These are phyloP conservation scores for Pseudopyrenochaeta lycopersici DNA, from an alignment of 2,329 filamentous ascomycete species.

Conservation along the genomic window DNA sequence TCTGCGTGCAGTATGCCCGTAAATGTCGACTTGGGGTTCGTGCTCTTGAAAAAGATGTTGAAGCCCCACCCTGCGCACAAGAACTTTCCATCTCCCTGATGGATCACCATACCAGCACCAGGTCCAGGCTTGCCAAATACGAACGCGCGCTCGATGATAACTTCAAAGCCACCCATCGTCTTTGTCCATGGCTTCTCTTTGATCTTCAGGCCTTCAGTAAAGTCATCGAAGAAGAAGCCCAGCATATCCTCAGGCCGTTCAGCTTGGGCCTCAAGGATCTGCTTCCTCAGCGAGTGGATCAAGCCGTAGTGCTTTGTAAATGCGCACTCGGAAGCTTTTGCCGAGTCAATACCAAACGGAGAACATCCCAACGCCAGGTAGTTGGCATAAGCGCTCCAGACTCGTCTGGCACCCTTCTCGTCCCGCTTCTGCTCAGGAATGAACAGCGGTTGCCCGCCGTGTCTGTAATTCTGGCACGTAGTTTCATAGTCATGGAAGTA, in stretches of 20 bases:
- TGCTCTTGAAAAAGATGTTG: constrained; percentile 46
- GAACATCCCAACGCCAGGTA: constrained; percentile 28
- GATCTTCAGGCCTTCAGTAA: constrained; percentile 37
- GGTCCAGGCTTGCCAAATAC: constrained; percentile 56
- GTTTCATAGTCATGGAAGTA: constrained; percentile 60
- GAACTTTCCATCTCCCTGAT: constrained; percentile 51
- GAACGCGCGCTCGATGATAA: constrained; percentile 55
- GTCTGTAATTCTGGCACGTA: constrained; percentile 56
- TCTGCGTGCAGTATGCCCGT: constrained; percentile 55
- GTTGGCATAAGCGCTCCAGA: constrained; percentile 37
- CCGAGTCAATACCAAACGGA: constrained; percentile 53
- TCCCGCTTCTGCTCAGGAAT: constrained; percentile 64
- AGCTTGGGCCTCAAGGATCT: constrained; percentile 54
- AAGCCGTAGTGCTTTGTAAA: constrained; percentile 54
- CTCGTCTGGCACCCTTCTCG: constrained; percentile 44
- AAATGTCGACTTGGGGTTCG: constrained; percentile 45
- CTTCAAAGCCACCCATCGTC: constrained; percentile 46
- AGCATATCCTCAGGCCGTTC: constrained; percentile 37
- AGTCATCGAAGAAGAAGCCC: constrained; percentile 57
- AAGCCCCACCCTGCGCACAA: constrained; percentile 59
- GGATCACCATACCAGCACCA: constrained; percentile 56
- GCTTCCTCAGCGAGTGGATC: constrained; percentile 43
- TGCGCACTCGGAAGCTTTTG: constrained; percentile 41
- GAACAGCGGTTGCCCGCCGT: constrained; percentile 57
- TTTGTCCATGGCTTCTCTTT: constrained; percentile 39